Conservation (phyloP, 2,329 filamentous ascomycete genomes). For the Trichoderma arundinaceum region DNA sequence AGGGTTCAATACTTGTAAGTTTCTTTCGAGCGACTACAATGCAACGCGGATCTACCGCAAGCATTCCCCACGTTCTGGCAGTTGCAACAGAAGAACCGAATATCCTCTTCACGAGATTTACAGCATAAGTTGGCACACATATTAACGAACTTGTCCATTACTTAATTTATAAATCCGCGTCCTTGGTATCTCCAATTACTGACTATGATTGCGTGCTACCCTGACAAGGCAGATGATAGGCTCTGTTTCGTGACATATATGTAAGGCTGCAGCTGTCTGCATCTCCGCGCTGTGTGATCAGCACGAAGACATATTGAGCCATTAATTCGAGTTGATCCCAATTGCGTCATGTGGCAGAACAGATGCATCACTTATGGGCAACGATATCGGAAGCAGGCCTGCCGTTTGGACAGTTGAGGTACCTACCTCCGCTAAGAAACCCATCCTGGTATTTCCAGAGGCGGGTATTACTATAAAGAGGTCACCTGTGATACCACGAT, state of each 20-base stretch:
- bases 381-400: not conserved
- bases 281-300: constrained; percentile 16
- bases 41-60: not conserved
- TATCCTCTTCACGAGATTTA: not conserved
- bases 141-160: not conserved
- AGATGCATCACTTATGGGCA: not conserved
- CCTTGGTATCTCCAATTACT: constrained; percentile 11
- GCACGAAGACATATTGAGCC: constrained; percentile 10
- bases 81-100: not conserved
- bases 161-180: constrained; percentile 3
- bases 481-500: not conserved
- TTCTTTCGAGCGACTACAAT: not conserved
- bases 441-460: not conserved
- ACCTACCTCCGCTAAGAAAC: not conserved
- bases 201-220: constrained; percentile 25
- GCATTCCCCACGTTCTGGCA: not conserved
- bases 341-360: not conserved
- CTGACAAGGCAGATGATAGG: not conserved
- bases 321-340: constrained; percentile 2
- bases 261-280: not conserved
- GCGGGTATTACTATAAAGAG: not conserved
- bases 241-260: not conserved
- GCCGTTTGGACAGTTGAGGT: not conserved
- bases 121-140: not conserved
- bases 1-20: not conserved